Evolutionary conservation across 2,329 filamentous ascomycete genomes (phyloP).

Genomic region (Aspergillus fumigatus): DNA sequence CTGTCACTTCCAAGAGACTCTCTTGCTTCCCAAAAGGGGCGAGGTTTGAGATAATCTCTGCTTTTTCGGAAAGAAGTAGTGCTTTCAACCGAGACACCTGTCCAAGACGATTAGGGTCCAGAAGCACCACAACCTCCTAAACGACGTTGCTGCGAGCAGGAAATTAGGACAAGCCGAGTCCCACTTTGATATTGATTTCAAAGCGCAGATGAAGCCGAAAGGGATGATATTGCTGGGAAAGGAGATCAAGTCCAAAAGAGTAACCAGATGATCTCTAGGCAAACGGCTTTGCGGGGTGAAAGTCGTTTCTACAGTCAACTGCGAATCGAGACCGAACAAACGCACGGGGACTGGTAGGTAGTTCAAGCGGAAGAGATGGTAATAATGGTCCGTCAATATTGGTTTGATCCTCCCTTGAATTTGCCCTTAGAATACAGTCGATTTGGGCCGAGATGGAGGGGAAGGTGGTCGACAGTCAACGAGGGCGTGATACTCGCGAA

Average conservation of each 20-base stretch:
- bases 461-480: constrained; percentile 17
- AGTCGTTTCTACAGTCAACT: constrained; percentile 12
- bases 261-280: constrained; percentile 12
- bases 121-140: constrained; percentile 5
- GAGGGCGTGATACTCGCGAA: constrained; percentile 12
- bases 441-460: constrained; percentile 5
- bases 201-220: not conserved
- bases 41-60: constrained; percentile 9
- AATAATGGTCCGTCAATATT: constrained; percentile 3
- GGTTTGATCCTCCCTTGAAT: not conserved
- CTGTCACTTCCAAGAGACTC: constrained; percentile 1
- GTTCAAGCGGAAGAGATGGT: constrained; percentile 8
- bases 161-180: constrained; percentile 10
- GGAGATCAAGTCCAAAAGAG: constrained; percentile 1
- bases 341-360: constrained; percentile 6
- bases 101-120: constrained; percentile 18
- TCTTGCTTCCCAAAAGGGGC: not conserved
- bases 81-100: constrained; percentile 24
- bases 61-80: constrained; percentile 13
- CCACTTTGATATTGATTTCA: constrained; percentile 8
- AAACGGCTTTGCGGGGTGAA: not conserved
- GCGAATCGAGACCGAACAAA: constrained; percentile 14
- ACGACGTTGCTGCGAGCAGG: constrained; percentile 5
- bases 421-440: not conserved
- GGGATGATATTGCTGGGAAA: constrained; percentile 3